Conservation (phyloP, 257 asterid genomes). For the Gynochthodes officinalis region DNA sequence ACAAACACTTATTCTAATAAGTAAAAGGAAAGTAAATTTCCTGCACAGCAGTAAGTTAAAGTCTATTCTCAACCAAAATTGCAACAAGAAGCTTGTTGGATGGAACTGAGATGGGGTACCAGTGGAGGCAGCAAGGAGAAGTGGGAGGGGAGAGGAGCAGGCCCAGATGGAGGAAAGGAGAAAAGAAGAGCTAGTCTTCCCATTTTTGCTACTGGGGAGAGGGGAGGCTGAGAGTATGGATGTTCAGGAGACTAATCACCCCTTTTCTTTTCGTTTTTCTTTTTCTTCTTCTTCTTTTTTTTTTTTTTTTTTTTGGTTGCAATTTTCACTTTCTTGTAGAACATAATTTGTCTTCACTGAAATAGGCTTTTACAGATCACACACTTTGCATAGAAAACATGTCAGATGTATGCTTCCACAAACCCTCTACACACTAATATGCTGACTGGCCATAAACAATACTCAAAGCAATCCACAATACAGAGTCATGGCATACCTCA, state of each 20-base stretch:
- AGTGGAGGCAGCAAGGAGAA: neutral
- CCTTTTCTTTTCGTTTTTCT: too few species aligned
- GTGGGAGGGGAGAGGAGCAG: neutral
- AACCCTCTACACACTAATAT: neutral
- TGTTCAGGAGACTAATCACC: neutral
- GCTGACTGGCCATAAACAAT: neutral
- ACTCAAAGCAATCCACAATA: neutral
- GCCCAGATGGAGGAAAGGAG: neutral
- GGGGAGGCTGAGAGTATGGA: neutral
- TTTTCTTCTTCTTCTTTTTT: too few species aligned
- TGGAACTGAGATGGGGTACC: neutral
- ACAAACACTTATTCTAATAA: slow-evolving; percentile 17
- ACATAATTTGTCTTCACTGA: neutral
- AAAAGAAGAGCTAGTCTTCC: neutral
- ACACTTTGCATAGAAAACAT: neutral
- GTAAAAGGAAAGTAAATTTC: neutral
- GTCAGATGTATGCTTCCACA: neutral
- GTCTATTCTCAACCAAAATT: neutral
- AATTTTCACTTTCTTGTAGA: neutral
- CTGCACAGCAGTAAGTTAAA: too few species aligned
- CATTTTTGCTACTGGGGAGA: neutral
- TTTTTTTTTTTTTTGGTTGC: neutral
- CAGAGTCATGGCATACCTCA: slow-evolving; percentile 49
- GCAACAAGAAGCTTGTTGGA: neutral
- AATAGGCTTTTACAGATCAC: neutral